Percentiles rank a stretch among this genome's conserved stretches.
phyloP scores from a whole-genome alignment of 495 filamentous ascomycete species.

The Xylaria palmicola region DNA sequence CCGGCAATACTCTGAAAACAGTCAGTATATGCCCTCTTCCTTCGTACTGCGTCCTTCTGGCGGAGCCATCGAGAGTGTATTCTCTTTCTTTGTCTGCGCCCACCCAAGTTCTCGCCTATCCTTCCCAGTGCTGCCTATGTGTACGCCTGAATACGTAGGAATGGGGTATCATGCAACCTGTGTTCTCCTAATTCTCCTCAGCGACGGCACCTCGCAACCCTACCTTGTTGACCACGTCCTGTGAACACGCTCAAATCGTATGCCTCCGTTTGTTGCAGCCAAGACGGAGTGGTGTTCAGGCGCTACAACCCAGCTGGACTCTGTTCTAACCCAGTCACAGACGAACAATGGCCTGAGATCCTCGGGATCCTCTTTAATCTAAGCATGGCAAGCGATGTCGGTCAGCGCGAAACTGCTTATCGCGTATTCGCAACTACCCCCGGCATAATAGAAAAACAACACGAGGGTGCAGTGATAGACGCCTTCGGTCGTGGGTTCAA shows the following conservation, averaged over 20 bases:
- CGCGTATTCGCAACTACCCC: slow-evolving; percentile 94
- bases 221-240: background rate
- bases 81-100: background rate
- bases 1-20: slow-evolving; percentile 87
- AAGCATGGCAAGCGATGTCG: slow-evolving; percentile 77
- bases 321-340: slow-evolving; percentile 47
- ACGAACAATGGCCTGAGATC: slow-evolving; percentile 86
- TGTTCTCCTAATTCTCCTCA: background rate
- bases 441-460: slow-evolving; percentile 92
- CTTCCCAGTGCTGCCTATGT: slow-evolving; percentile 12
- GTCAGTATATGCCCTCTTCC: slow-evolving; percentile 52
- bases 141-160: too few species aligned
- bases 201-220: background rate
- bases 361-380: slow-evolving; percentile 80
- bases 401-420: slow-evolving; percentile 85
- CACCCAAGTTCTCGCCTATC: slow-evolving; percentile 7
- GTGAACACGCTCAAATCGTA: background rate
- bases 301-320: background rate
- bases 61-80: background rate
- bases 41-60: background rate
- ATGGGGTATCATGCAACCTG: too few species aligned
- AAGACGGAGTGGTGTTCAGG: background rate
- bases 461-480: slow-evolving; percentile 77
- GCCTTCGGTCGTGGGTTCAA: slow-evolving; percentile 91
- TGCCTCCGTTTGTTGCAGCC: background rate